A percentile compares a stretch with the other conserved stretches of the same genome.
These are phyloP conservation scores for Lodderomyces jiufengensis DNA, from an alignment of 1,139 yeast species.

Conservation along the genomic window DNA sequence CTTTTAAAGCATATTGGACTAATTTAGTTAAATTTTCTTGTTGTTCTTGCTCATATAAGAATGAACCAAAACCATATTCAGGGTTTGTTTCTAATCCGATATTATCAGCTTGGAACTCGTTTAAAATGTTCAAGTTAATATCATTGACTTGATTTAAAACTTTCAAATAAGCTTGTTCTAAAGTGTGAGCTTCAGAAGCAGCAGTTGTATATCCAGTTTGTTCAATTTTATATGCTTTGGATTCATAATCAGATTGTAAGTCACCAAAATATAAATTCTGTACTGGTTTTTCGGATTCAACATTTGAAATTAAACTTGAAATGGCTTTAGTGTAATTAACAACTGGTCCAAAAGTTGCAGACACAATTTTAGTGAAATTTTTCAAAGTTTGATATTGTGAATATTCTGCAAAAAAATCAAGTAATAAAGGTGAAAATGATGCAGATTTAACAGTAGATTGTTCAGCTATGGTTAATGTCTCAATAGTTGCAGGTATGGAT, in stretches of 20 bases:
- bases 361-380: conserved; percentile 50
- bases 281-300: conserved; percentile 50
- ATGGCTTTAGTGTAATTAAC: conserved; percentile 45
- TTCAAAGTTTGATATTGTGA: conserved; percentile 44
- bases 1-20: conserved; percentile 50
- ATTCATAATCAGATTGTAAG: conserved; percentile 26
- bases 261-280: conserved; percentile 66
- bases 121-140: conserved; percentile 49
- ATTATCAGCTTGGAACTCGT: conserved; percentile 39
- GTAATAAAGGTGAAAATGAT: conserved; percentile 56
- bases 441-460: conserved; percentile 50
- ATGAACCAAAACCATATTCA: conserved; percentile 85
- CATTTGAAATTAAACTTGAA: conserved; percentile 50
- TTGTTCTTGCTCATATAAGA: conserved; percentile 53
- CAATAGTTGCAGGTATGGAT: conserved; percentile 53
- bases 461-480: conserved; percentile 60
- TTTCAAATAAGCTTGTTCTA: conserved; percentile 78
- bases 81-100: conserved; percentile 56
- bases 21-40: conserved; percentile 43
- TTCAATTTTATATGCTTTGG: conserved; percentile 21
- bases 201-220: conserved; percentile 23
- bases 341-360: conserved; percentile 56
- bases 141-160: conserved; percentile 65
- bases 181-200: conserved; percentile 42
- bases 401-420: conserved; percentile 70